These are phyloP conservation scores for Adiantum capillusveneris DNA, from an alignment of 75 land plant species.

Conservation along the genomic window DNA sequence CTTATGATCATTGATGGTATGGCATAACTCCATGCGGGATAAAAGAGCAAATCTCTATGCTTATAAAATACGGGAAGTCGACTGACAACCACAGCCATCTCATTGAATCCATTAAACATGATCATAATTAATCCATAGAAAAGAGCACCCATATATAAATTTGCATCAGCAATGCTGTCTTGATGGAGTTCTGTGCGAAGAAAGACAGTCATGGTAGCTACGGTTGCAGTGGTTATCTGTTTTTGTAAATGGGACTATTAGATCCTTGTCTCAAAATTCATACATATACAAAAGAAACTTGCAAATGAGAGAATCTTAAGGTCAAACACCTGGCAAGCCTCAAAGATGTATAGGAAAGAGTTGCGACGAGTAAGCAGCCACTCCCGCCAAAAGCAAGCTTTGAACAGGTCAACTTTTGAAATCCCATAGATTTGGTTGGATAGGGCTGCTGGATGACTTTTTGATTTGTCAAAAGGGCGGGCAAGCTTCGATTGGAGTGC, in stretches of 20 bases:
- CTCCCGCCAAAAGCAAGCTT: slow-evolving; percentile 32
- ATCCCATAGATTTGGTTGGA: slow-evolving; percentile 32
- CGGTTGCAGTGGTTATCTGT: slow-evolving; percentile 39
- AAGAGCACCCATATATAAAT: slow-evolving; percentile 29
- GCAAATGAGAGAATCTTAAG: no score
- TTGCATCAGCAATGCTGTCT: slow-evolving; percentile 21
- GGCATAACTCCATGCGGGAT: slow-evolving; percentile 49
- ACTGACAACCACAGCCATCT: slow-evolving; percentile 30
- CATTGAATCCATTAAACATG: slow-evolving; percentile 57
- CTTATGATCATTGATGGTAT: slow-evolving; percentile 33
- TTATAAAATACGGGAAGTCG: slow-evolving; percentile 57
- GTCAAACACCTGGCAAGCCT: slow-evolving; percentile 30
- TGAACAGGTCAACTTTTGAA: slow-evolving; percentile 30
- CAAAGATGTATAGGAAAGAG: slow-evolving; percentile 35
- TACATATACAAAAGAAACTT: no score
- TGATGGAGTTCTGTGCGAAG: slow-evolving; percentile 33
- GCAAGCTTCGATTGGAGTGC: slow-evolving; percentile 13
- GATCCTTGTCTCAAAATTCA: no score
- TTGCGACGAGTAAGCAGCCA: slow-evolving; percentile 36
- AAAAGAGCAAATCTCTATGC: slow-evolving; percentile 45
- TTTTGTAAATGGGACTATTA: no score
- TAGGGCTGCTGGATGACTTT: slow-evolving; percentile 37
- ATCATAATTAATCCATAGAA: slow-evolving; percentile 31
- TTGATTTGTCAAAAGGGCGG: slow-evolving; percentile 28
- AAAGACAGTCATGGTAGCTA: slow-evolving; percentile 38